Percentiles rank a stretch among this genome's conserved stretches.
Evolutionary conservation across 306 rosid species (phyloP).

Genomic region (Pyrus betulifolia): DNA sequence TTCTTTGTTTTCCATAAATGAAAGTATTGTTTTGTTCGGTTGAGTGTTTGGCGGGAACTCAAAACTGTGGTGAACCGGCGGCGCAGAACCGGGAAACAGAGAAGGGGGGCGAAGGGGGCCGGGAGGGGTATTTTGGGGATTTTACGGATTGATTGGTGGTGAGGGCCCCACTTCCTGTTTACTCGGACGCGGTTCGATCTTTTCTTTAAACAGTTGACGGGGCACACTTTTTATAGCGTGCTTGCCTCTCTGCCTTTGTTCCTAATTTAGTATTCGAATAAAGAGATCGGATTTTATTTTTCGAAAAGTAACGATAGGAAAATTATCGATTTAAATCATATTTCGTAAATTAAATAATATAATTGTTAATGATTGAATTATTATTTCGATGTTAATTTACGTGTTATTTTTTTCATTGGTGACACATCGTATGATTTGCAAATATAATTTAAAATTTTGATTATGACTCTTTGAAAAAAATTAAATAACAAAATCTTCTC

Average conservation of each 20-base stretch:
- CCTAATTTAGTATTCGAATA: background rate
- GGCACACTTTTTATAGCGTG: slow-evolving; percentile 31
- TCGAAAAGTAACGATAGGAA: too few relatives aligned
- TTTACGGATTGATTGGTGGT: slow-evolving; percentile 10
- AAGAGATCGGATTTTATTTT: background rate
- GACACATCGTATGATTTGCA: too few relatives aligned
- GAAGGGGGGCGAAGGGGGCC: background rate
- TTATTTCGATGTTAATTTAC: too few relatives aligned
- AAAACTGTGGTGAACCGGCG: background rate
- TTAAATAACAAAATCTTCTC: background rate
- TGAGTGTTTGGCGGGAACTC: slow-evolving; percentile 9
- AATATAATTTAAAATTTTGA: too few relatives aligned
- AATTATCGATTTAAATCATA: too few relatives aligned
- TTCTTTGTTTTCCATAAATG: too few relatives aligned
- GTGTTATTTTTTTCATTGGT: too few relatives aligned
- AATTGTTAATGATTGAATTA: too few relatives aligned
- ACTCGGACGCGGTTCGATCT: slow-evolving; percentile 45
- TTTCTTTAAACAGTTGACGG: slow-evolving; percentile 28
- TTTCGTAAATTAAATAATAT: too few relatives aligned
- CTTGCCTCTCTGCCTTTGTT: slow-evolving; percentile 24
- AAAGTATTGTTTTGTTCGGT: background rate
- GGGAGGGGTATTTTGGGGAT: background rate
- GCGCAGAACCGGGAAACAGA: background rate
- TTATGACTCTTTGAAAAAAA: too few relatives aligned
- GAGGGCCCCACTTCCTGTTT: slow-evolving; percentile 36